Evolutionary conservation across 208 protist genomes (phyloP).

Genomic region (Giardia muris): DNA sequence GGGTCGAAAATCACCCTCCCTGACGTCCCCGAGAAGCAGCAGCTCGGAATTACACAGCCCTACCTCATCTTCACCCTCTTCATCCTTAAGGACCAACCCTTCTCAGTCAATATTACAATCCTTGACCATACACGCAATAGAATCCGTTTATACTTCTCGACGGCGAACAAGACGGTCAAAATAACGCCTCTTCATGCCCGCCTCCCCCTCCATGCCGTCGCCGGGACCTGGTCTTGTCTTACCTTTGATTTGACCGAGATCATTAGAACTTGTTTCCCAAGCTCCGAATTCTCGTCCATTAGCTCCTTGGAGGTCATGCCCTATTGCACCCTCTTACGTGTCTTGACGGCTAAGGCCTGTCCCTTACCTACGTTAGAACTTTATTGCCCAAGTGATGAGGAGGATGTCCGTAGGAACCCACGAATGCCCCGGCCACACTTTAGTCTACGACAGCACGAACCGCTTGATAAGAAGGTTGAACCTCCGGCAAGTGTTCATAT

Average conservation of each 20-base stretch:
- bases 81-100: conserved; percentile 13
- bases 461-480: not conserved
- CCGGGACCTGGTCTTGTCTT: conserved; percentile 4
- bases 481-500: not conserved
- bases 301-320: not conserved
- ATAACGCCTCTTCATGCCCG: not conserved
- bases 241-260: conserved; percentile 7
- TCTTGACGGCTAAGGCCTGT: not conserved
- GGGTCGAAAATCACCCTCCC: not conserved
- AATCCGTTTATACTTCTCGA: not conserved
- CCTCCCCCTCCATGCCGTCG: conserved; percentile 5
- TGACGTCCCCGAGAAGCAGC: not conserved
- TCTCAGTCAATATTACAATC: not conserved
- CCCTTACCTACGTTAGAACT: conserved; percentile 18
- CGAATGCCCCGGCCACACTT: not conserved
- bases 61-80: not conserved
- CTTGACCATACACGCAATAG: not conserved
- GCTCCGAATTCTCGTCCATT: not conserved
- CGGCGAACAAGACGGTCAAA: conserved; percentile 2
- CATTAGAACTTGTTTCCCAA: not conserved
- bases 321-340: conserved; percentile 18
- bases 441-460: not conserved
- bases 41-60: not conserved
- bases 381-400: not conserved
- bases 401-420: not conserved